These are phyloP conservation scores for Aristolochia californica DNA, from an alignment of 164 flowering plant genomes.

Conservation along the genomic window DNA sequence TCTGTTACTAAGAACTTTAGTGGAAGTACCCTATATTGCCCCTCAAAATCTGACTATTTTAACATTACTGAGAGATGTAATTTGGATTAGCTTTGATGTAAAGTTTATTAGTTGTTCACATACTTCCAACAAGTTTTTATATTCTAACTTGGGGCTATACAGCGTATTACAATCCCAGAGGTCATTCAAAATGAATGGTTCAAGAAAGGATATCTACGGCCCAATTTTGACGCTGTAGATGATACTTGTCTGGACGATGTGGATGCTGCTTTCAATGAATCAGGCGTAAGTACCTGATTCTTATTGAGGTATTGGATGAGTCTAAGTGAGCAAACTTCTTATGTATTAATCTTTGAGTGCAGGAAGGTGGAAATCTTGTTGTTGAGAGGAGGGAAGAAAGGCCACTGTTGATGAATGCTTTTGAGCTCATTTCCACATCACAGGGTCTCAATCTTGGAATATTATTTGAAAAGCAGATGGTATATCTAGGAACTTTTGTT, in stretches of 20 bases:
- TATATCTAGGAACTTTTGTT: conserved; percentile 13
- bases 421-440: conserved; percentile 89
- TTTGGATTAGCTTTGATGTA: neutral
- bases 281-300: conserved; percentile 35
- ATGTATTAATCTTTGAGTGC: neutral
- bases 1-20: neutral
- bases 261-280: conserved; percentile 59
- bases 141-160: conserved; percentile 7
- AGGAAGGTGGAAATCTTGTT: conserved; percentile 66
- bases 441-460: conserved; percentile 87
- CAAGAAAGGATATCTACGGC: conserved; percentile 87
- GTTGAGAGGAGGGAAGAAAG: conserved; percentile 81
- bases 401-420: conserved; percentile 87
- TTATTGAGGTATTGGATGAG: too few species aligned
- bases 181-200: conserved; percentile 97
- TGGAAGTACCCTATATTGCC: neutral
- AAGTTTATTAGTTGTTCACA: neutral
- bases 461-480: conserved; percentile 90
- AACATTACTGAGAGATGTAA: too few species aligned
- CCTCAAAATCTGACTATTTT: neutral
- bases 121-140: neutral
- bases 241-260: conserved; percentile 59
- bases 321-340: neutral
- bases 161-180: conserved; percentile 77
- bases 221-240: conserved; percentile 54